Percentiles rank a stretch among this genome's conserved stretches.
These are phyloP conservation scores for Backusella sp. DNA, from an alignment of 192 early-diverging fungal genomes.

Conservation along the genomic window DNA sequence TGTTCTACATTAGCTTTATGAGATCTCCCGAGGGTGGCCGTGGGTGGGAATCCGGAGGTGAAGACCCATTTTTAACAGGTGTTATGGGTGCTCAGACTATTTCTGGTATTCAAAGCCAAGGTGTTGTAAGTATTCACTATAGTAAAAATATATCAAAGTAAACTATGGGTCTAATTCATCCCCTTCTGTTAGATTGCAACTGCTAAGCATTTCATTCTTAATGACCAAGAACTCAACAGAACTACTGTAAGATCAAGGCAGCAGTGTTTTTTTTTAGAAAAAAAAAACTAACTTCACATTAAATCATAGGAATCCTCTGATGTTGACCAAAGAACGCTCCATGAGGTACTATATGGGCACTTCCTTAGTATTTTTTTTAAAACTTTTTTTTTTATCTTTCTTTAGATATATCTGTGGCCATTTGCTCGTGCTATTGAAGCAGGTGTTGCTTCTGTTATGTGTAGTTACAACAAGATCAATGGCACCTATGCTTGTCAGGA, in stretches of 20 bases:
- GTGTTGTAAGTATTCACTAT: constrained; percentile 11
- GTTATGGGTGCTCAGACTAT: constrained; percentile 8
- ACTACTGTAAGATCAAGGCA: constrained; percentile 2
- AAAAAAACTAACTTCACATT: neutral
- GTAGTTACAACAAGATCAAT: constrained; percentile 59
- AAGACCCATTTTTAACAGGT: constrained; percentile 27
- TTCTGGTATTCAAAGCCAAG: constrained; percentile 19
- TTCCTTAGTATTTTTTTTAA: no score
- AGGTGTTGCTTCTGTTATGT: constrained; percentile 59
- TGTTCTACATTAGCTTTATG: neutral
- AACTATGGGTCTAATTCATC: neutral
- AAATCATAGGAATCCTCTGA: constrained; percentile 26
- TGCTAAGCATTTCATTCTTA: constrained; percentile 23
- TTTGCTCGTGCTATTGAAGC: constrained; percentile 52
- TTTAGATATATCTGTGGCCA: constrained; percentile 45
- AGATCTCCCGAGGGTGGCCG: constrained; percentile 23
- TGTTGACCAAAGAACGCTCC: constrained; percentile 55
- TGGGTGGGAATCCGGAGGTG: constrained; percentile 23
- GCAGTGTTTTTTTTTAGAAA: neutral
- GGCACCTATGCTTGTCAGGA: constrained; percentile 51
- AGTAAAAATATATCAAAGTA: neutral
- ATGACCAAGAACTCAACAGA: constrained; percentile 24
- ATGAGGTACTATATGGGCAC: constrained; percentile 30
- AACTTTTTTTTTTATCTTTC: no score
- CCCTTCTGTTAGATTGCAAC: neutral